phyloP scores from a whole-genome alignment of 2,329 filamentous ascomycete genomes.

The Cryphonectria nitschkei region DNA sequence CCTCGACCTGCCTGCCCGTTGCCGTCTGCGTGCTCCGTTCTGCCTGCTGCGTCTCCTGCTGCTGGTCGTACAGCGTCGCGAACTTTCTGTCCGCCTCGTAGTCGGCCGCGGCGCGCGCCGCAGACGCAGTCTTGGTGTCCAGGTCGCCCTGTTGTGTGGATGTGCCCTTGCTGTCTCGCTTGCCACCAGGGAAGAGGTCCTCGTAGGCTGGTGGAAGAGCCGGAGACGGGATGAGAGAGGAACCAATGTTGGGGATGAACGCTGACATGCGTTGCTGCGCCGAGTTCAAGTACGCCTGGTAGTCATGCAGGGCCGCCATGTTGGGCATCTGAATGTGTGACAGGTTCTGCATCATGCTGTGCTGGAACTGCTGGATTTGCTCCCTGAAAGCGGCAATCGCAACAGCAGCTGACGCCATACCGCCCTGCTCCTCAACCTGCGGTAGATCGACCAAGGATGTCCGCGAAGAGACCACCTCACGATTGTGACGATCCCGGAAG shows the following conservation, averaged over 20 bases:
- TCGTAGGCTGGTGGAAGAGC: conserved; percentile 75
- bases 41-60: conserved; percentile 29
- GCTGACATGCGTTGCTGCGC: conserved; percentile 66
- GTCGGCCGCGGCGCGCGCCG: conserved; percentile 60
- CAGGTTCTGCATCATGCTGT: conserved; percentile 70
- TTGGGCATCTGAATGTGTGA: conserved; percentile 66
- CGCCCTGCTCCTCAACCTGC: conserved; percentile 39
- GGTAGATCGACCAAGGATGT: conserved; percentile 32
- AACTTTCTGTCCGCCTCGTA: conserved; percentile 63
- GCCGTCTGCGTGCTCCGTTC: conserved; percentile 20
- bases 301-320: conserved; percentile 70
- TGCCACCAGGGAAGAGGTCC: conserved; percentile 70
- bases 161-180: conserved; percentile 59
- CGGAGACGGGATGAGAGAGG: conserved; percentile 56
- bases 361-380: conserved; percentile 77
- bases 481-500: conserved; percentile 35
- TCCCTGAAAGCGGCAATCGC: conserved; percentile 74
- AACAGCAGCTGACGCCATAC: conserved; percentile 59
- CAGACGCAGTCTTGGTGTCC: conserved; percentile 62
- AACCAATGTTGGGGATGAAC: conserved; percentile 69
- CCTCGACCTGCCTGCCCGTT: conserved; percentile 11
- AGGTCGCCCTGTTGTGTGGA: conserved; percentile 48
- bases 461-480: conserved; percentile 30
- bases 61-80: conserved; percentile 54
- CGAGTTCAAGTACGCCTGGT: conserved; percentile 64